Conservation (phyloP, 2,329 filamentous ascomycete species). For the Paradendryphiella salina region DNA sequence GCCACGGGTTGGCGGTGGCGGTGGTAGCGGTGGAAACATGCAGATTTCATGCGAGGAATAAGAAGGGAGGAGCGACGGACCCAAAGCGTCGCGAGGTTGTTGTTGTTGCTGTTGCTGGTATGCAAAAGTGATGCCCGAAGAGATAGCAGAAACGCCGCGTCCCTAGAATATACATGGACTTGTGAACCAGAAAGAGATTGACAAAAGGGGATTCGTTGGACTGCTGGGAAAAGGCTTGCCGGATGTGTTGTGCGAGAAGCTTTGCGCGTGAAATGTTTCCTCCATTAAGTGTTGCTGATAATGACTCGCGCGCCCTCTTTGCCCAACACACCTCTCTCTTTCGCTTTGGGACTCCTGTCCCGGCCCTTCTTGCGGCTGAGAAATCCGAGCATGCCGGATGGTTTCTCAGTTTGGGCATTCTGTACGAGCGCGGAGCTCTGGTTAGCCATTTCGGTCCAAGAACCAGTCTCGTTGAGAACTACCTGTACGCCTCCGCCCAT, state of each 20-base stretch:
- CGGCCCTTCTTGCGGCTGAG: constrained; percentile 86
- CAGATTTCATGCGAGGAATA: constrained; percentile 6
- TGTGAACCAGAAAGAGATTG: neutral
- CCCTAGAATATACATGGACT: constrained; percentile 1
- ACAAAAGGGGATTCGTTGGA: constrained; percentile 10
- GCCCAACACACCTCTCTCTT: constrained; percentile 87
- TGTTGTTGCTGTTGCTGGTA: neutral
- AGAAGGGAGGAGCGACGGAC: neutral
- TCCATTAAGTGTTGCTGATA: constrained; percentile 48
- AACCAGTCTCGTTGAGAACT: constrained; percentile 83
- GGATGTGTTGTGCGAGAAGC: neutral
- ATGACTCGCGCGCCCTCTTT: constrained; percentile 83
- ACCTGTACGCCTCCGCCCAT: constrained; percentile 86
- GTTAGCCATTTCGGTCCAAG: constrained; percentile 88
- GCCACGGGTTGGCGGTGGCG: neutral
- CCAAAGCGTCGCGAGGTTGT: constrained; percentile 1
- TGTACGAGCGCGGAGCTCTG: constrained; percentile 72
- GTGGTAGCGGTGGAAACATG: constrained; percentile 5
- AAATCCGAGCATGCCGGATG: constrained; percentile 88
- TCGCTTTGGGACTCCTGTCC: constrained; percentile 90
- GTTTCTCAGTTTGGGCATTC: constrained; percentile 48
- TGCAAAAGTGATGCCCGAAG: constrained; percentile 1
- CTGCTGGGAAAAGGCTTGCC: neutral
- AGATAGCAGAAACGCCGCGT: constrained; percentile 7
- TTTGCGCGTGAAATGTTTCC: neutral